phyloP scores from a whole-genome alignment of 306 rosid genomes.

The Cicer pinnatifidum region DNA sequence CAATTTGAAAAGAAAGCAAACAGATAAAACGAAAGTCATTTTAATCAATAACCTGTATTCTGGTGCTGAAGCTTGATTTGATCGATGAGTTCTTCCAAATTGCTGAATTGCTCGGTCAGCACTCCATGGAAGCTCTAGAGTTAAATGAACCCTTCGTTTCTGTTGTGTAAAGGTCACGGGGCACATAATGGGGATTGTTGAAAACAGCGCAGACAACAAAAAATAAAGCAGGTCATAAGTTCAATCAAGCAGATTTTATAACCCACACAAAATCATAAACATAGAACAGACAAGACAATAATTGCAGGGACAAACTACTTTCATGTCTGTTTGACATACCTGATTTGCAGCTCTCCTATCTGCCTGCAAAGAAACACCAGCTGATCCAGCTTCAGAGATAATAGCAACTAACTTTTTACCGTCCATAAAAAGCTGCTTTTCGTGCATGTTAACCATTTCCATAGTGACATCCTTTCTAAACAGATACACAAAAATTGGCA shows the following conservation, averaged over 20 bases:
- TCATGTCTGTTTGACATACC: slow-evolving; percentile 52
- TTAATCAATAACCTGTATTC: slow-evolving; percentile 73
- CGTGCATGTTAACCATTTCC: slow-evolving; percentile 99
- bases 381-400: slow-evolving; percentile 99
- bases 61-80: slow-evolving; percentile 99
- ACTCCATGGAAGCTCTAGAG: slow-evolving; percentile 99
- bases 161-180: slow-evolving; percentile 47
- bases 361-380: slow-evolving; percentile 98
- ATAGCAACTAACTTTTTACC: slow-evolving; percentile 93
- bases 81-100: slow-evolving; percentile 98
- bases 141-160: slow-evolving; percentile 97
- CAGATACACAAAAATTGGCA: slow-evolving; percentile 37
- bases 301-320: slow-evolving; percentile 6
- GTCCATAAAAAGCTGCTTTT: slow-evolving; percentile 97
- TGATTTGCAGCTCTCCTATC: slow-evolving; percentile 93
- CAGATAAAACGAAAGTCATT: slow-evolving; percentile 1
- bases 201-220: slow-evolving; percentile 36
- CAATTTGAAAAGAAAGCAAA: slow-evolving; percentile 34
- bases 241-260: slow-evolving; percentile 19
- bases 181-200: slow-evolving; percentile 6
- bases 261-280: slow-evolving; percentile 24
- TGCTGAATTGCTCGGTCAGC: slow-evolving; percentile 99
- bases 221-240: slow-evolving; percentile 31
- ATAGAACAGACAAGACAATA: slow-evolving; percentile 21
- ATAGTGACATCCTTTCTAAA: slow-evolving; percentile 86